A percentile compares a stretch with the other conserved stretches of the same genome.
Conservation (phyloP, 2,329 filamentous ascomycete species). For the Thermochaetoides dissita region DNA sequence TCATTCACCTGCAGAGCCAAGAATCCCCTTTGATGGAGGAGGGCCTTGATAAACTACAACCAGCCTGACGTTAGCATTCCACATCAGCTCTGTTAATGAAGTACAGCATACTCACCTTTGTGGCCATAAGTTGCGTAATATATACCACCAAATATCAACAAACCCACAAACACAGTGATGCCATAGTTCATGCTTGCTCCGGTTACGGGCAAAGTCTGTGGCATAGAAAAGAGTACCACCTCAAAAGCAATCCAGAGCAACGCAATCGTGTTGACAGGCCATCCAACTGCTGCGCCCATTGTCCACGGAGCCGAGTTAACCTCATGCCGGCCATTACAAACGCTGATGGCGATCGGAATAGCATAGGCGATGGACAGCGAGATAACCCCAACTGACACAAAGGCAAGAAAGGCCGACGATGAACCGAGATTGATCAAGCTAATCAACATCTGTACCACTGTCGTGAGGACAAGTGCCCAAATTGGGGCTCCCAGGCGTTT, state of each 20-base stretch:
- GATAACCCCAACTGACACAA: conserved; percentile 41
- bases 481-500: conserved; percentile 37
- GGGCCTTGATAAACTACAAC: conserved; percentile 16
- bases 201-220: conserved; percentile 32
- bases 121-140: conserved; percentile 39
- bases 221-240: conserved; percentile 40
- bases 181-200: conserved; percentile 40
- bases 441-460: conserved; percentile 37
- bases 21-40: conserved; percentile 16
- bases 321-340: conserved; percentile 30
- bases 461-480: conserved; percentile 41
- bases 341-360: conserved; percentile 39
- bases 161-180: conserved; percentile 41
- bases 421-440: conserved; percentile 45
- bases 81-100: too few species aligned
- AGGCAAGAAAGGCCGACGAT: conserved; percentile 43
- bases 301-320: conserved; percentile 35
- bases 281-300: conserved; percentile 28
- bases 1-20: conserved; percentile 1
- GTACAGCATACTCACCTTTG: conserved; percentile 27
- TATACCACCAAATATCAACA: conserved; percentile 28
- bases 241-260: conserved; percentile 38
- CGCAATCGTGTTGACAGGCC: conserved; percentile 30
- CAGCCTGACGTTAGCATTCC: conserved; percentile 1
- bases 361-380: conserved; percentile 40